Base-by-base conservation (phyloP, 768 basidiomycete genomes). In the Tylopilus balloui region DNA sequence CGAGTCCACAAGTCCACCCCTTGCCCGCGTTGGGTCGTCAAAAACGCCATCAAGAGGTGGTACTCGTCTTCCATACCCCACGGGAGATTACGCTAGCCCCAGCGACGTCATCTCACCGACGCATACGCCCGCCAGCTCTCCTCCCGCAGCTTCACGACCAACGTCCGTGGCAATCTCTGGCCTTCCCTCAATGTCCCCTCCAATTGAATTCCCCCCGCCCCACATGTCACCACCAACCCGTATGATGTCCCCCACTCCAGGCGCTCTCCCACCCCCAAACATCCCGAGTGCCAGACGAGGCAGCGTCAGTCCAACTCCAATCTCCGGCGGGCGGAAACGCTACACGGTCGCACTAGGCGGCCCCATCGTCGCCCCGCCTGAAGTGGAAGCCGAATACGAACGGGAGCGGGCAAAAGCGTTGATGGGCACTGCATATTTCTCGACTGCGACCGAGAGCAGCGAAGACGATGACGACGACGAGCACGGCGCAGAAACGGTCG, bases 321-420 rank as follows among this genome's bases (percentile, higher is more conserved):
- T 78, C 0, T 68, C 74, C 2, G 71, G 39, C 2, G 55, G 51
- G 17, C 57, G 89, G 51, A 92, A 92, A 60, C 76, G 90, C 32
- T 92, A 92, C 61, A 92, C 90, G 0, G 89, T 92, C 27, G 89
- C 90, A 1, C 75, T 92, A 0, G 88, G 88, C 10, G 84, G 79
- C 3, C 84, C 87, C 0, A 81, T 88, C 51, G 76, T 80, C 53
- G 70, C 59, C 31, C 65, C 57, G 50, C 62, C 54, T 24, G 69
- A 56, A 41, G 55, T 54, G 45, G 66, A 56, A 29, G 53, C 58
- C 9, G 69, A 65, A 4, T 61, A 62, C 43, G 62, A 67, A 25
- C 67, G 61, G 0, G 69, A 70, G 45, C 23, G 42, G 13, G 39
- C 53, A 14, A 59, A 24, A 46, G 55, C 57, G 8, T 48, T 67